Evolutionary conservation across 768 basidiomycete species (phyloP).

Genomic region (Amanita exitialis): DNA sequence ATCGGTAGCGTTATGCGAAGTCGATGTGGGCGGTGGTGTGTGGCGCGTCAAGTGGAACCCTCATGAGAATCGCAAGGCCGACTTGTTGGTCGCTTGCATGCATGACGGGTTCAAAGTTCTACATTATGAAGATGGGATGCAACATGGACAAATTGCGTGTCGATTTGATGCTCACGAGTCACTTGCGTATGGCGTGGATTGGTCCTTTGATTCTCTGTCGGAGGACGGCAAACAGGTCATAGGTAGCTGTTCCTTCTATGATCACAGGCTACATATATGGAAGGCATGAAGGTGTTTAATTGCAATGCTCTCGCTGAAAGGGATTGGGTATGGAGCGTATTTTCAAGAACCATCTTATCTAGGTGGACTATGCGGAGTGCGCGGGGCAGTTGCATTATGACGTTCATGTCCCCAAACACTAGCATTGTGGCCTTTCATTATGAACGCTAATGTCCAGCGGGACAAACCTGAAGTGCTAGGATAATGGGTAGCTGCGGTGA

Average conservation of each 20-base stretch:
- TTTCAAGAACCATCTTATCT: constrained; percentile 9
- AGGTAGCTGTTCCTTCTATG: constrained; percentile 94
- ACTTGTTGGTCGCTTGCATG: constrained; percentile 94
- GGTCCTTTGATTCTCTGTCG: constrained; percentile 43
- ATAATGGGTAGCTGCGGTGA: constrained; percentile 52
- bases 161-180: constrained; percentile 72
- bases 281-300: constrained; percentile 31
- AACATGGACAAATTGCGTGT: constrained; percentile 30
- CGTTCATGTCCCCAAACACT: constrained; percentile 41
- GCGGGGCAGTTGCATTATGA: constrained; percentile 18
- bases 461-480: constrained; percentile 63
- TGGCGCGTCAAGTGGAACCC: constrained; percentile 99
- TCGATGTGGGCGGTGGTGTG: constrained; percentile 79
- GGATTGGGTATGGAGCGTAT: background rate
- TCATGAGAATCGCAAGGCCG: constrained; percentile 44
- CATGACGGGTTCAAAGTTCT: constrained; percentile 92
- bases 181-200: constrained; percentile 89
- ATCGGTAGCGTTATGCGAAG: constrained; percentile 40
- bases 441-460: constrained; percentile 59
- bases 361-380: constrained; percentile 16
- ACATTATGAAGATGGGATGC: constrained; percentile 26
- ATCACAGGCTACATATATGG: constrained; percentile 80
- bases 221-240: constrained; percentile 37
- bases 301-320: background rate
- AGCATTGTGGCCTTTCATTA: constrained; percentile 50